A percentile compares a stretch with the other conserved stretches of the same genome.
phyloP scores from a whole-genome alignment of 805 yeast species.

The Starmerella sirachaensis region DNA sequence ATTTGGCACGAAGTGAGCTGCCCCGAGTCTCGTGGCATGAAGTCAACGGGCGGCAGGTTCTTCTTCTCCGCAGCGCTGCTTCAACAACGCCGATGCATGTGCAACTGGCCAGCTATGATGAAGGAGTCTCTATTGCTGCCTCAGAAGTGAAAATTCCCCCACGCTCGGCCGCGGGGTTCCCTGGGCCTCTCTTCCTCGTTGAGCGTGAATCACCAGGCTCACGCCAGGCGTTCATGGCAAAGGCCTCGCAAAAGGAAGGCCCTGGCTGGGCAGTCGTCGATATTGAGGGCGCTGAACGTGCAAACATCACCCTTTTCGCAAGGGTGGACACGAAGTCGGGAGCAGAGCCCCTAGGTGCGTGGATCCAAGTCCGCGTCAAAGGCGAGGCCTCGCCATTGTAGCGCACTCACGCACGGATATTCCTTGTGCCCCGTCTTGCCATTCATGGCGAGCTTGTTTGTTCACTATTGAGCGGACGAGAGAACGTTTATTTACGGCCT shows the following conservation, averaged over 20 bases:
- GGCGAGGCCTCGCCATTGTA: too few relatives aligned
- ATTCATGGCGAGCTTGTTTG: too few relatives aligned
- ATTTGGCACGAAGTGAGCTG: constrained; percentile 23
- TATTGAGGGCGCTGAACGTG: background rate
- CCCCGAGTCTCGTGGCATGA: constrained; percentile 19
- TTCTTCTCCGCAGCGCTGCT: constrained; percentile 22
- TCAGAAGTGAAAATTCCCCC: constrained; percentile 23
- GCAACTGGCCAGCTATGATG: constrained; percentile 14
- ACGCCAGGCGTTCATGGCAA: constrained; percentile 24
- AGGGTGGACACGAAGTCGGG: background rate
- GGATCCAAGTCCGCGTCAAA: background rate
- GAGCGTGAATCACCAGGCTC: constrained; percentile 23
- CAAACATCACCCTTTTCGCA: background rate
- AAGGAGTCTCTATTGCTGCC: background rate
- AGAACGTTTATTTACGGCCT: too few relatives aligned
- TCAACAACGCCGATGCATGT: constrained; percentile 8
- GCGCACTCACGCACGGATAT: too few relatives aligned
- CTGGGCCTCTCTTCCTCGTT: constrained; percentile 22
- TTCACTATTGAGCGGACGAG: too few relatives aligned
- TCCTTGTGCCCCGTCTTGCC: too few relatives aligned
- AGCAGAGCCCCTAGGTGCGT: constrained; percentile 4
- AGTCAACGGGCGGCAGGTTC: background rate
- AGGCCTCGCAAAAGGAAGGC: constrained; percentile 16
- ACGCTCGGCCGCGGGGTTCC: constrained; percentile 14
- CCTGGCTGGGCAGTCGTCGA: constrained; percentile 24